Evolutionary conservation across 805 yeast genomes (phyloP).

Genomic region (Clavispora carvajalis): DNA sequence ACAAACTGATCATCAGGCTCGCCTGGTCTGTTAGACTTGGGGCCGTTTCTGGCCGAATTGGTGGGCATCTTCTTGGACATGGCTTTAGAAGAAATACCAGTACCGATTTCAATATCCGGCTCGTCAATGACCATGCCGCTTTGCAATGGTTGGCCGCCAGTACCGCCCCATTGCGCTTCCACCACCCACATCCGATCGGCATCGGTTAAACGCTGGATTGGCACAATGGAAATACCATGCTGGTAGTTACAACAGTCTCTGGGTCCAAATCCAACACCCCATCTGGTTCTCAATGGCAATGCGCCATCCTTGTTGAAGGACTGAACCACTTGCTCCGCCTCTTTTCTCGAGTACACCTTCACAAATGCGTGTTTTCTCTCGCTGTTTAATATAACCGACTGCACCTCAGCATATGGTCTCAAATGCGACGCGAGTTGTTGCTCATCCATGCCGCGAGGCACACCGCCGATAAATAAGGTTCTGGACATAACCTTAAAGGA

Average conservation of each 20-base stretch:
- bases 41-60: conserved; percentile 79
- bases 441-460: conserved; percentile 79
- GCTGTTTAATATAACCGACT: conserved; percentile 78
- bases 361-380: conserved; percentile 96
- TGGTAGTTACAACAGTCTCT: conserved; percentile 96
- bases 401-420: conserved; percentile 87
- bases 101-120: conserved; percentile 96
- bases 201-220: conserved; percentile 83
- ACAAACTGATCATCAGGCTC: conserved; percentile 43
- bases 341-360: conserved; percentile 84
- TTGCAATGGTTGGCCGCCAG: conserved; percentile 78
- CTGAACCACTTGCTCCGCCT: conserved; percentile 78
- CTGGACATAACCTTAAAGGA: conserved; percentile 79
- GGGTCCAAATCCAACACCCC: conserved; percentile 99
- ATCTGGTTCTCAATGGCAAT: conserved; percentile 72
- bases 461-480: conserved; percentile 92
- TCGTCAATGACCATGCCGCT: conserved; percentile 87
- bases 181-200: conserved; percentile 90
- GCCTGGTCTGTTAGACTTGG: conserved; percentile 67
- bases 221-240: conserved; percentile 83
- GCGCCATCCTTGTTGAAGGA: conserved; percentile 67
- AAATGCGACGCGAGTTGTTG: conserved; percentile 61
- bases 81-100: conserved; percentile 89
- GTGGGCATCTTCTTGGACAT: conserved; percentile 91
- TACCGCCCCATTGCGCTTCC: conserved; percentile 94